phyloP scores from a whole-genome alignment of 306 rosid species.

The Astragalus glycyphyllos region DNA sequence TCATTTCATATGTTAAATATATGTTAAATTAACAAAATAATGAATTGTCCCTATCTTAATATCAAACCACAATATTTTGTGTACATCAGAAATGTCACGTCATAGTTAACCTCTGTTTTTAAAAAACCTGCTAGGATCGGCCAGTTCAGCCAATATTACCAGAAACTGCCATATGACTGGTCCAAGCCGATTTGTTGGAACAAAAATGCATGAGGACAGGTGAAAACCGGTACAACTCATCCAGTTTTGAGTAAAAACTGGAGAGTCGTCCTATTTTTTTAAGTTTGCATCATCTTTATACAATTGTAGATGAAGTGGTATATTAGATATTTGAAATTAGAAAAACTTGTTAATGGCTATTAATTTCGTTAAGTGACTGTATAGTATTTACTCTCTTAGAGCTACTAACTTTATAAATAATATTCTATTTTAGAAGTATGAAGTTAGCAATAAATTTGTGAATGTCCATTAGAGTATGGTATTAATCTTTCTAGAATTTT shows the following conservation, averaged over 20 bases:
- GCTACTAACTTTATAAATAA: background rate
- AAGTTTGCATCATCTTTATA: background rate
- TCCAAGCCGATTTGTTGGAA: background rate
- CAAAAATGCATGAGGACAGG: background rate
- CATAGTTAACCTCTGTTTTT: background rate
- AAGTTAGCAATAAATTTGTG: background rate
- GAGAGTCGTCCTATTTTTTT: background rate
- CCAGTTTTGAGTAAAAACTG: background rate
- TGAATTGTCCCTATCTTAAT: background rate
- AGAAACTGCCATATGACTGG: background rate
- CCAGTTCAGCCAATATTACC: background rate
- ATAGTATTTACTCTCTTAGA: background rate
- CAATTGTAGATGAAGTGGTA: background rate
- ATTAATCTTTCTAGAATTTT: background rate
- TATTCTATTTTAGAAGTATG: background rate
- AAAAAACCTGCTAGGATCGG: background rate
- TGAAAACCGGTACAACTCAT: background rate
- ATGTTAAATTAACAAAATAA: constrained; percentile 24
- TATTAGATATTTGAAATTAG: background rate
- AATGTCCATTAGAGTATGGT: constrained; percentile 13
- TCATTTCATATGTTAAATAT: constrained; percentile 1
- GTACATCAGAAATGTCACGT: constrained; percentile 19
- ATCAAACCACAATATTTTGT: background rate
- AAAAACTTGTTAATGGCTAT: background rate
- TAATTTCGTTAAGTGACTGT: background rate